These are phyloP conservation scores for Uronychia binucleata DNA, from an alignment of 73 alveolate genomes.

Conservation along the genomic window DNA sequence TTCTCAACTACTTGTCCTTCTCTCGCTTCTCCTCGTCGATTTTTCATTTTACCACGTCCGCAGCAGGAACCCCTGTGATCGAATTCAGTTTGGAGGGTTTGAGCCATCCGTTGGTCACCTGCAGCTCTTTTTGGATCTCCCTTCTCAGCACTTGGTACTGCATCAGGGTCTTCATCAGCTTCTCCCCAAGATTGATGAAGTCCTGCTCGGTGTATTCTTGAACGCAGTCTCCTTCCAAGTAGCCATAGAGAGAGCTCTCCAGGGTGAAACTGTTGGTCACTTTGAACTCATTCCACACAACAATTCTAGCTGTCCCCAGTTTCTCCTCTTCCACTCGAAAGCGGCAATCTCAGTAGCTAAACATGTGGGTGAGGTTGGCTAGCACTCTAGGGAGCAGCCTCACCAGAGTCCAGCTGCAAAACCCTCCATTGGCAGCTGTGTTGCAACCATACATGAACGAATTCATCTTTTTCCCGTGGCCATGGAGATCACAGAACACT, in stretches of 20 bases:
- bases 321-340: constrained; percentile 31
- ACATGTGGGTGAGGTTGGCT: constrained; percentile 17
- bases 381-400: constrained; percentile 52
- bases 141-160: constrained; percentile 11
- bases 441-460: constrained; percentile 64
- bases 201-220: not conserved
- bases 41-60: constrained; percentile 12
- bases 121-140: constrained; percentile 36
- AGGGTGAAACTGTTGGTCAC: constrained; percentile 55
- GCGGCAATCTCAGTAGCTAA: constrained; percentile 36
- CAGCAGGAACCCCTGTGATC: constrained; percentile 32
- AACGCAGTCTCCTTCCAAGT: not conserved
- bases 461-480: constrained; percentile 67
- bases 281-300: constrained; percentile 55
- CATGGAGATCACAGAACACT: constrained; percentile 68
- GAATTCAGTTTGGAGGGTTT: constrained; percentile 28
- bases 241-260: constrained; percentile 44
- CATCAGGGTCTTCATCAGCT: constrained; percentile 15
- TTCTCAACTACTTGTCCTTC: constrained; percentile 9
- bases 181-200: constrained; percentile 16
- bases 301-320: constrained; percentile 56
- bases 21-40: constrained; percentile 4
- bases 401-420: constrained; percentile 60
- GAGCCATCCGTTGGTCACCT: constrained; percentile 45
- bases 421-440: constrained; percentile 60